These are phyloP conservation scores for Acer saccharum DNA, from an alignment of 345 rosid species.

Conservation along the genomic window DNA sequence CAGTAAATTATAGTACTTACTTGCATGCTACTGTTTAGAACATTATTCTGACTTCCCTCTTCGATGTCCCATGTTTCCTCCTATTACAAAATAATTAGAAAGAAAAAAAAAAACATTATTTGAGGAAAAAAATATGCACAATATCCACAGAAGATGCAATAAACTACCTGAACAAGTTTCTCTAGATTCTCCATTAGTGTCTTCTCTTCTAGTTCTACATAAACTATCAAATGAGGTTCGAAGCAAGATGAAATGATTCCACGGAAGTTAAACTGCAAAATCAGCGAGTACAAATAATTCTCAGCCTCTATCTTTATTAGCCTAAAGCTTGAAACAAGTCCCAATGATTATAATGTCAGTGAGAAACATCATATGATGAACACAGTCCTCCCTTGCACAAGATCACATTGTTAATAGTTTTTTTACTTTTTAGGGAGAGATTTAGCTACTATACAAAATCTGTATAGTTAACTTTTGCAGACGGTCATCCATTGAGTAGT, in stretches of 20 bases:
- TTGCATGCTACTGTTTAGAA: conserved; percentile 94
- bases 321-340: conserved; percentile 13
- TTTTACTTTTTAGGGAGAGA: not conserved
- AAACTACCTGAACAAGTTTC: conserved; percentile 87
- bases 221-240: conserved; percentile 87
- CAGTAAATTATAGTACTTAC: conserved; percentile 36
- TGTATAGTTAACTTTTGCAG: not conserved
- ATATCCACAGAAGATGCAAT: conserved; percentile 8
- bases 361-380: not conserved
- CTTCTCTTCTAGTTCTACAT: conserved; percentile 93
- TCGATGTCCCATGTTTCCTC: conserved; percentile 99
- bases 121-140: conserved; percentile 27
- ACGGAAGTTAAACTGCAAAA: conserved; percentile 92
- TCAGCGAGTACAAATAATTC: conserved; percentile 18
- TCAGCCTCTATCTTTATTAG: conserved; percentile 10
- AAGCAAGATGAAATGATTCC: conserved; percentile 98
- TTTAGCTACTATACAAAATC: not conserved
- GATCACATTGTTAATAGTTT: not conserved
- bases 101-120: not conserved
- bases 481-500: not conserved
- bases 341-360: not conserved
- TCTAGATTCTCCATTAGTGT: conserved; percentile 96
- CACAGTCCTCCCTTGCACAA: not conserved
- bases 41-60: conserved; percentile 93
- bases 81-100: conserved; percentile 32